Evolutionary conservation across 2,329 filamentous ascomycete genomes (phyloP), one percentile per base, ranked within the genome.

Genomic region (Arthrobotrys sphaeroides): DNA sequence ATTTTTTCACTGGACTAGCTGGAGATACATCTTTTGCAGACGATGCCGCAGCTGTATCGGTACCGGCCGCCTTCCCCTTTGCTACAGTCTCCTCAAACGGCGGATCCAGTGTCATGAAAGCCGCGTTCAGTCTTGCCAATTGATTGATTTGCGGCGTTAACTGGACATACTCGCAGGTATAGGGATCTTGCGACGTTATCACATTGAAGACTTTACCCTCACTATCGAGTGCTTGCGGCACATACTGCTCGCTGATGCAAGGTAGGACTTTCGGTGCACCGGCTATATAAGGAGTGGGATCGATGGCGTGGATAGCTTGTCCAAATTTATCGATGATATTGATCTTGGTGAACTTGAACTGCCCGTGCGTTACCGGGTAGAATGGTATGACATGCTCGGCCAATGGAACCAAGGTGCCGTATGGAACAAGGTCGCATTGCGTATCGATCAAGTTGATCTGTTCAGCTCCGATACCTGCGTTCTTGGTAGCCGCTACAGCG

Each of bases 251-350:
- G 45, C 82, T 82, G 13, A 84, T 79, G 77, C 80, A 81, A 1
- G 83, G 83, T 26, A 80, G 81, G 1, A 82, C 33, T 80, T 79
- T 45, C n/a, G n/a, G 18, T 2, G 74, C 5, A 57, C 47, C 5
- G 9, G 16, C 4, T 18, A 12, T 2, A 24, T n/a, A 49, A n/a
- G 22, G 20, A 13, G 40, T 0, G 9, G 76, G 61, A 47, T 83
- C 80, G 16, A 84, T 80, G 18, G 80, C 80, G 6, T 77, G 43
- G 22, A 84, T 60, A 9, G 79, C 78, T 57, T 86, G 85, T 0
- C 85, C 85, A 47, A 86, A 86, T 77, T 86, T 86, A 79, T 86
- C 85, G 31, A 86, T 80, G 49, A 86, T 81, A 77, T 85, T 85
- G 45, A 87, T 66, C 75, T 85, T 85, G 1, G 81, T 81, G 75